Evolutionary conservation across 495 filamentous ascomycete species (phyloP).

Genomic region (Copromyces sp.): DNA sequence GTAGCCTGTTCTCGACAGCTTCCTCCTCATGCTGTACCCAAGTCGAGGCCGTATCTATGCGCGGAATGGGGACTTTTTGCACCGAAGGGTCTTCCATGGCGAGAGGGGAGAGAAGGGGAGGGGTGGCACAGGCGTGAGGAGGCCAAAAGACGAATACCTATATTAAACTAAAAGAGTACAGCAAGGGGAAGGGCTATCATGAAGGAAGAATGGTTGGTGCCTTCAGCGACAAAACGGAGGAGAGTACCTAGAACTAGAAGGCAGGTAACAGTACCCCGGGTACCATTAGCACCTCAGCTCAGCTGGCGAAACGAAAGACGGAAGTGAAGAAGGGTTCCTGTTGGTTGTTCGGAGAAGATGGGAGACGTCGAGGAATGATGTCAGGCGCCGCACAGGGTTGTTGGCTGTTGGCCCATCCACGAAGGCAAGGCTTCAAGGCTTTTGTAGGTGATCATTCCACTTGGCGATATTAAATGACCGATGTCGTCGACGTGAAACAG

Average conservation of each 20-base stretch:
- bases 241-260: not conserved
- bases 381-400: not conserved
- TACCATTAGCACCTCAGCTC: not conserved
- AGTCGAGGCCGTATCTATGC: constrained; percentile 18
- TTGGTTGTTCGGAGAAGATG: not conserved
- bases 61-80: constrained; percentile 5
- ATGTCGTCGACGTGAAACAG: not conserved
- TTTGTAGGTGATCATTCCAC: not conserved
- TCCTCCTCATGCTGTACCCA: constrained; percentile 21
- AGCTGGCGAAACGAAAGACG: not conserved
- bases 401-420: not conserved
- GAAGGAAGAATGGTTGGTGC: not conserved
- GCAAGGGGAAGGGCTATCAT: not conserved
- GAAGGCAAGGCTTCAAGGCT: not conserved
- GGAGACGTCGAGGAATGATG: not conserved
- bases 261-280: not conserved
- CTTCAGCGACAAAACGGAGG: not conserved
- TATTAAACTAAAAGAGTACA: not conserved
- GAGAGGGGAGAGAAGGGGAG: not conserved
- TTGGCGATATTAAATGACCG: not conserved
- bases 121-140: not conserved
- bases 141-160: not conserved
- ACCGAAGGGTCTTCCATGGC: constrained; percentile 12
- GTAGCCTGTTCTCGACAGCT: constrained; percentile 22
- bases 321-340: not conserved